Base-by-base conservation (phyloP, 192 early-diverging fungal genomes). In the Dissophora ornata region DNA sequence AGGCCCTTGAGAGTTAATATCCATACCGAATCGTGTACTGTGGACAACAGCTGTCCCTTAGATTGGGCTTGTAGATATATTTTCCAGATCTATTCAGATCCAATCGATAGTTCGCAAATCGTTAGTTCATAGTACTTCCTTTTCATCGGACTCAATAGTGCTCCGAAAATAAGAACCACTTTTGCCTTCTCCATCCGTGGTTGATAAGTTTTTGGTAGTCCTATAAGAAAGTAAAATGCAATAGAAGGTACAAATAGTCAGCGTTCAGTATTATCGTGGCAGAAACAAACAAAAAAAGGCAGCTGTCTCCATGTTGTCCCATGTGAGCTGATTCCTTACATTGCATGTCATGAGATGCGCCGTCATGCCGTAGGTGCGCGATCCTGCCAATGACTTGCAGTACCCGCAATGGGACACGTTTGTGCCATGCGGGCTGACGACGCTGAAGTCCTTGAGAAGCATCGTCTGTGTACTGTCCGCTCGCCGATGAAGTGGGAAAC, bases 21-120 rank as follows among this genome's bases (percentile, higher is more conserved):
- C 21, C 21, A 47, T 79, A 83, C 87, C 82, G 80, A 57, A 93
- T 95, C 0, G 93, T 89, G 64, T 92, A 90, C 45, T 88, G 84
- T 0, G 90, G 91, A 80, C 91, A 93, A 64, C 91, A 95, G 38
- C 88, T 91, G 15, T 80, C 65, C 3, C 81, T 51, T 12, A 92
- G 69, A 36, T 87, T 79, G 1, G 92, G 92, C 56, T 90, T 93
- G 84, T 95, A 95, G 8, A 89, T 49, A 56, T 94, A 94, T 18
- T 84, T 46, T 2, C 91, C 92, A 40, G 86, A 88, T 42, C 86
- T 87, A 51, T 18, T 34, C 3, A 28, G 18, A 29, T 19, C n/a
- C n/a, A n/a, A n/a, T n/a, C n/a, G n/a, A n/a, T n/a, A n/a, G n/a
- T n/a, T n/a, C n/a, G n/a, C n/a, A n/a, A n/a, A n/a, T n/a, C n/a